Evolutionary conservation across 306 rosid species (phyloP).

Genomic region (Quercus engelmannii): DNA sequence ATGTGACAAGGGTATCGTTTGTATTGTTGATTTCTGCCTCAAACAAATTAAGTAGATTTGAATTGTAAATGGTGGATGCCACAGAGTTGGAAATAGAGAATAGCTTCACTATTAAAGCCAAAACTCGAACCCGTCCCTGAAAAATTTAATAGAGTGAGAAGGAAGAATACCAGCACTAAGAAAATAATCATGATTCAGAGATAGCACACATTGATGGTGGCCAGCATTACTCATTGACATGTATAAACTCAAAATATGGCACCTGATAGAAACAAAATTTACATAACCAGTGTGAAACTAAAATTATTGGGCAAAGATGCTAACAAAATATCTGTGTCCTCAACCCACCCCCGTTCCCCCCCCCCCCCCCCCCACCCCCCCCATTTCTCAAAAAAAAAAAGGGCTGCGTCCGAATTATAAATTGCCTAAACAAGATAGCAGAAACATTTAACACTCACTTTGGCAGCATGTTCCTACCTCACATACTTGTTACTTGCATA

Average conservation of each 20-base stretch:
- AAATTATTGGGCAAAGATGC: background rate
- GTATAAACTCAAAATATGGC: background rate
- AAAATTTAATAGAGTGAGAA: constrained; percentile 6
- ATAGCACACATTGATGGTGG: background rate
- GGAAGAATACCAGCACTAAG: constrained; percentile 5
- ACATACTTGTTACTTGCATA: background rate
- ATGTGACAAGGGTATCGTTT: constrained; percentile 71
- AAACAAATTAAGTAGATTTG: constrained; percentile 61
- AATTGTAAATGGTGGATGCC: constrained; percentile 59
- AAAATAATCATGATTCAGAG: constrained; percentile 16
- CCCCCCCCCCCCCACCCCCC: background rate
- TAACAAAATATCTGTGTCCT: background rate
- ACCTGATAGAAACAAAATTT: background rate
- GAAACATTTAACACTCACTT: background rate
- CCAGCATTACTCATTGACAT: background rate
- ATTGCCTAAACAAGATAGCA: background rate
- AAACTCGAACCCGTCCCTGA: constrained; percentile 85
- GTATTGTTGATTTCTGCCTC: constrained; percentile 71
- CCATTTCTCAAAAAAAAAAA: background rate
- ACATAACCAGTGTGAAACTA: background rate
- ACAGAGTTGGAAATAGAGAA: constrained; percentile 69
- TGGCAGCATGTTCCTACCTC: background rate
- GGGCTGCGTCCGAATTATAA: background rate
- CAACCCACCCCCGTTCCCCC: background rate
- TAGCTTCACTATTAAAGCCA: constrained; percentile 87